phyloP scores from a whole-genome alignment of 202 grass and related monocot genomes.

The Thinopyrum obtusiflorum region DNA sequence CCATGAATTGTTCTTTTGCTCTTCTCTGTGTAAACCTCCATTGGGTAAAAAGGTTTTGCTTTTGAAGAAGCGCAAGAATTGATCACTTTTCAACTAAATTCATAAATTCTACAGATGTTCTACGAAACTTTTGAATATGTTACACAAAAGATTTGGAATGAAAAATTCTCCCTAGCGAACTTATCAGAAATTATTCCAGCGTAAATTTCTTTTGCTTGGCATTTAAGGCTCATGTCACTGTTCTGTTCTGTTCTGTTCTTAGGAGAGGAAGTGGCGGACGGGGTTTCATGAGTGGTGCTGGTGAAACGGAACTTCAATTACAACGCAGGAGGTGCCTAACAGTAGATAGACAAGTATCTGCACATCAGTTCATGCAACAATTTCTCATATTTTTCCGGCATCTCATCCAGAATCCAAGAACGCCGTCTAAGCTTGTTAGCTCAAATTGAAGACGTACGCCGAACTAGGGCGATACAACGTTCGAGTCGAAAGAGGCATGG shows the following conservation, averaged over 20 bases:
- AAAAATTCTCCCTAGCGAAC: not conserved
- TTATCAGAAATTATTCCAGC: not conserved
- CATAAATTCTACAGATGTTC: not conserved
- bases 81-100: not conserved
- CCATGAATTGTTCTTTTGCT: not conserved
- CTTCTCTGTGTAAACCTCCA: not conserved
- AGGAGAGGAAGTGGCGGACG: slow-evolving; percentile 91
- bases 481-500: slow-evolving; percentile 80
- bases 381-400: slow-evolving; percentile 32
- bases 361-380: slow-evolving; percentile 18
- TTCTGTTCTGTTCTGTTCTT: slow-evolving; percentile 21
- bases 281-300: slow-evolving; percentile 90
- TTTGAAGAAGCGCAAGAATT: not conserved
- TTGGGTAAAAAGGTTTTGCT: not conserved
- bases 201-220: not conserved
- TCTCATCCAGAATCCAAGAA: slow-evolving; percentile 74
- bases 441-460: slow-evolving; percentile 84
- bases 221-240: slow-evolving; percentile 11
- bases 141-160: not conserved
- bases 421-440: slow-evolving; percentile 55
- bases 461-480: slow-evolving; percentile 78
- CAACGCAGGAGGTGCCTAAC: slow-evolving; percentile 79
- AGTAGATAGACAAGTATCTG: slow-evolving; percentile 27
- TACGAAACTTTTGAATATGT: not conserved
- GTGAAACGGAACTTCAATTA: slow-evolving; percentile 98